Percentiles rank a stretch among this genome's conserved stretches.
phyloP scores from a whole-genome alignment of 2,329 filamentous ascomycete species.

The Alternaria metachromatica region DNA sequence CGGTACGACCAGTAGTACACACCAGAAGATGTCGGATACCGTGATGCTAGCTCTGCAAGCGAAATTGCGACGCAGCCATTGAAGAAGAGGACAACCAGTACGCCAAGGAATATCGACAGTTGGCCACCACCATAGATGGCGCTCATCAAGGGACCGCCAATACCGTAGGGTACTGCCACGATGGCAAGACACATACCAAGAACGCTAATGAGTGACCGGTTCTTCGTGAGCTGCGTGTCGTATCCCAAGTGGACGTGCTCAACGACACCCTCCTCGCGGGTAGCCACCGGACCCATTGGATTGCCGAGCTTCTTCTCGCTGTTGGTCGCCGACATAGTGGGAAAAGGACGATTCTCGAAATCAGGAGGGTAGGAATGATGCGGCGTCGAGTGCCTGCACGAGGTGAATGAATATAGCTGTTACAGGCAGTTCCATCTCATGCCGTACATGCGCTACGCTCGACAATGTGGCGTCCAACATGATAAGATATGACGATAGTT shows the following conservation, averaged over 20 bases:
- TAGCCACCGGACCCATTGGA: constrained; percentile 42
- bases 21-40: constrained; percentile 15
- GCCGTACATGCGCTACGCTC: neutral
- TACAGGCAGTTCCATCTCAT: neutral
- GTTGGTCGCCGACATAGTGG: neutral
- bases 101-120: neutral
- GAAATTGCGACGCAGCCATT: constrained; percentile 11
- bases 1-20: constrained; percentile 17
- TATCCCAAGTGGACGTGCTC: constrained; percentile 5
- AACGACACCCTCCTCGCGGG: neutral
- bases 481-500: neutral
- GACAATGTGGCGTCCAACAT: neutral
- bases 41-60: constrained; percentile 13
- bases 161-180: neutral
- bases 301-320: neutral
- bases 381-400: neutral
- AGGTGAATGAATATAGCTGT: neutral
- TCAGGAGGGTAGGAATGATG: neutral
- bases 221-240: neutral
- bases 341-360: neutral
- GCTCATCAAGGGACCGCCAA: neutral
- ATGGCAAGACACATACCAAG: neutral
- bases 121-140: neutral
- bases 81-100: neutral
- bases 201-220: neutral